Evolutionary conservation across 2,329 filamentous ascomycete genomes (phyloP), one percentile per base, ranked within the genome.

Genomic region (Chaetomiaceae sp.): DNA sequence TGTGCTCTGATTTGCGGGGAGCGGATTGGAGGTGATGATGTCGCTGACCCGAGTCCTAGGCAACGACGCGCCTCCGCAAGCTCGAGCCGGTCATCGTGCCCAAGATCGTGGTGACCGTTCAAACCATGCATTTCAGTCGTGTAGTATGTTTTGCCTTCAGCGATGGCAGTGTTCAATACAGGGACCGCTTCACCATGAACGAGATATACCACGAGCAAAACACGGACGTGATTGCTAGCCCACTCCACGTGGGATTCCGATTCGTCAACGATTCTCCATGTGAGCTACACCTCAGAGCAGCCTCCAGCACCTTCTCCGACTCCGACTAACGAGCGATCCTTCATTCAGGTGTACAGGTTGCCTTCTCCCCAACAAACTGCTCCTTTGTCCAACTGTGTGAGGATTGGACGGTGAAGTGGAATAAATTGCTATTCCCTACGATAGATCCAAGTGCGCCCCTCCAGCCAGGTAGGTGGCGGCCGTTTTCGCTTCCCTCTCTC

Each of bases 131-230:
- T 56, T 80, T 84, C 49, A 84, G 86, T 39, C 88, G 81, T 48
- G 73, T 85, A 2, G 53, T 95, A 2, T 81, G 84, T 24, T 72
- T 95, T 48, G 76, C 77, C 20, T 87, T 87, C 56, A 86, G 86
- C 51, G 89, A 95, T 61, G 87, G 90, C 10, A 84, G 81, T 0
- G 72, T 94, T 3, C 83, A 93, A 56, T 87, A 91, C 63, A 80
- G 87, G 46, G 86, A 94, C 59, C 78, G 88, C 10, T 73, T 77
- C 38, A 86, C 79, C 0, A 84, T 95, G 76, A 73, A 79, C 4
- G 74, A 83, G 43, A 70, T 90, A 1, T 81, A 79, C 52, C 75
- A 77, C 5, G 76, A 84, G 46, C 73, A 76, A 22, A 83, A 85
- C 56, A 66, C 79, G 7, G 76, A 79, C 35, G 79, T 72, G 37